These are phyloP conservation scores for Ajuga chamaepitys DNA, from an alignment of 257 asterid genomes.

Conservation along the genomic window DNA sequence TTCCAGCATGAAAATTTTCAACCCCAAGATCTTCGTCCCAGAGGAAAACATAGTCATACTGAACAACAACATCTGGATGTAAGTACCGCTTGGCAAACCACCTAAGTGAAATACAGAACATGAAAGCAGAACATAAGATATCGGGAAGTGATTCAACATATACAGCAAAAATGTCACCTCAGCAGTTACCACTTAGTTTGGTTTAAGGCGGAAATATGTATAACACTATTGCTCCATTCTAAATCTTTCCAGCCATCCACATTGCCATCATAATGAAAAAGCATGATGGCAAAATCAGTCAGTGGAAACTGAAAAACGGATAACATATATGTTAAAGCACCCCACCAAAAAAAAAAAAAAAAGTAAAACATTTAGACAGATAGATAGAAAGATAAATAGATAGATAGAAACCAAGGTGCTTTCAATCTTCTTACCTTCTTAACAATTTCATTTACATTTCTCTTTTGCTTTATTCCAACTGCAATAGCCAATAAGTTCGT, in stretches of 20 bases:
- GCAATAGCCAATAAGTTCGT: constrained; percentile 69
- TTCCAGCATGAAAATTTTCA: constrained; percentile 47
- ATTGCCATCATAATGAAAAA: constrained; percentile 73
- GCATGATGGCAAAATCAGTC: constrained; percentile 48
- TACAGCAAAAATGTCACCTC: background rate
- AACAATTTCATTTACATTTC: constrained; percentile 52
- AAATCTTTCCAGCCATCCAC: constrained; percentile 66
- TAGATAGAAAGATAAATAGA: no score
- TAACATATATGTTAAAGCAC: background rate
- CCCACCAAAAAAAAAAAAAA: no score
- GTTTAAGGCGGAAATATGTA: constrained; percentile 60
- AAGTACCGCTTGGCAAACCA: constrained; percentile 89
- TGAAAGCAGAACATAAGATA: background rate
- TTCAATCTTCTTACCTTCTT: constrained; percentile 38
- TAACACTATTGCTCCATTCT: constrained; percentile 48
- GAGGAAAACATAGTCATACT: constrained; percentile 55
- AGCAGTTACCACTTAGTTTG: constrained; percentile 63
- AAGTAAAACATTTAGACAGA: background rate
- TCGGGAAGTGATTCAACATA: background rate
- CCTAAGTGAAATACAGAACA: constrained; percentile 30
- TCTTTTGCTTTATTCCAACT: constrained; percentile 66
- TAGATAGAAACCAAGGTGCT: background rate
- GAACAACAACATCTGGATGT: constrained; percentile 68
- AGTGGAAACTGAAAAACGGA: constrained; percentile 43
- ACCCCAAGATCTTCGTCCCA: constrained; percentile 94